phyloP scores from a whole-genome alignment of 148 eudicot genomes.

The Camellia japonica region DNA sequence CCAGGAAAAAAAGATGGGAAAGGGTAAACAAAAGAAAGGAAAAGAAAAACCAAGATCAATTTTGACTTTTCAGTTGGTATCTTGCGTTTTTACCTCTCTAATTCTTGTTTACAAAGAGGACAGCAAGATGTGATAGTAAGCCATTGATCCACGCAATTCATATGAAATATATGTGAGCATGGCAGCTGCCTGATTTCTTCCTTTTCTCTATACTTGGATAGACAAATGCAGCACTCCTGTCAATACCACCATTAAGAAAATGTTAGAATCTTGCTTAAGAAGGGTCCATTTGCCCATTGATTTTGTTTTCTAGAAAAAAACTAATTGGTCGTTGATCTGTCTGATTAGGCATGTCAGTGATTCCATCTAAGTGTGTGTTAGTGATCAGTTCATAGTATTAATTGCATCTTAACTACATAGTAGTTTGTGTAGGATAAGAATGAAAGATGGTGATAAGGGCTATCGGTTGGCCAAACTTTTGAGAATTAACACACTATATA shows the following conservation, averaged over 20 bases:
- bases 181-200: constrained; percentile 83
- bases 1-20: not conserved
- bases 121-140: constrained; percentile 83
- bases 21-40: not conserved
- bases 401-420: too few relatives aligned
- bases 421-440: too few relatives aligned
- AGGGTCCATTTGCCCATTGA: not conserved
- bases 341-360: too few relatives aligned
- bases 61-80: not conserved
- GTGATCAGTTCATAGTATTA: too few relatives aligned
- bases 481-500: too few relatives aligned
- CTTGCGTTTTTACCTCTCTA: constrained; percentile 32
- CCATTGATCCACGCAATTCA: constrained; percentile 93
- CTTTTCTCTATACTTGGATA: constrained; percentile 72
- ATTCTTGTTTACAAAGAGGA: constrained; percentile 84
- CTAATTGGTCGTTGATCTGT: too few relatives aligned
- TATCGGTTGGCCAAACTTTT: too few relatives aligned
- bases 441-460: too few relatives aligned
- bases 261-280: too few relatives aligned
- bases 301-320: not conserved
- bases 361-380: too few relatives aligned
- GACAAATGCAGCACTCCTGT: constrained; percentile 94
- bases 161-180: constrained; percentile 76
- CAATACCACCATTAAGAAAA: not conserved
- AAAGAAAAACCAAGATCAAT: not conserved